phyloP scores from a whole-genome alignment of 768 basidiomycete species.

The Strobilomyces confusus region DNA sequence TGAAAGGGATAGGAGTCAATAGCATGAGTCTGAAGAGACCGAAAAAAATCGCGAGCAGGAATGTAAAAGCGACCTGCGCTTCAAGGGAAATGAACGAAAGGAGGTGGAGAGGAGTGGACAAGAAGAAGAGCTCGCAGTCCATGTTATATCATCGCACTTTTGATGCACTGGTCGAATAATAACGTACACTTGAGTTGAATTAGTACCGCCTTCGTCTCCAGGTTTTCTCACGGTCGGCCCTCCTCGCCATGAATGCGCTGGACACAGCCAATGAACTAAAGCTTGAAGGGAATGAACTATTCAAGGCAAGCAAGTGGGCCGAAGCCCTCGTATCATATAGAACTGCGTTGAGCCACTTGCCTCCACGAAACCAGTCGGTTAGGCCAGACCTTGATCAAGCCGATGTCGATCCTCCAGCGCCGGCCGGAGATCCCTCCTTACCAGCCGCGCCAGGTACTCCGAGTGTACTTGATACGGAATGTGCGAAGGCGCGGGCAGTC shows the following conservation, averaged over 20 bases:
- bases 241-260: constrained; percentile 26
- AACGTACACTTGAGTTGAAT: too few species aligned
- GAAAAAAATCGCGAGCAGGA: background rate
- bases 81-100: background rate
- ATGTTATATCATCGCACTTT: background rate
- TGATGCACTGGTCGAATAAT: background rate
- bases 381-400: constrained; percentile 16
- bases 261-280: constrained; percentile 61
- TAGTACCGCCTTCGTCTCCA: background rate
- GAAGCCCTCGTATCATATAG: constrained; percentile 70
- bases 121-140: background rate
- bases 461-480: constrained; percentile 41
- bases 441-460: constrained; percentile 16
- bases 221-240: background rate
- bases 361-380: constrained; percentile 37
- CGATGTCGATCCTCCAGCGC: constrained; percentile 19
- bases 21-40: constrained; percentile 36
- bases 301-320: constrained; percentile 61
- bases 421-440: constrained; percentile 6
- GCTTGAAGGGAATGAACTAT: constrained; percentile 69
- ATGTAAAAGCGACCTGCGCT: constrained; percentile 54
- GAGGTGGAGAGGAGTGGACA: background rate
- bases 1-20: constrained; percentile 53
- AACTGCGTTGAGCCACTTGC: constrained; percentile 63
- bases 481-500: constrained; percentile 60